These are phyloP conservation scores for Exophiala aquamarina DNA, from an alignment of 2,329 filamentous ascomycete genomes.

Conservation along the genomic window DNA sequence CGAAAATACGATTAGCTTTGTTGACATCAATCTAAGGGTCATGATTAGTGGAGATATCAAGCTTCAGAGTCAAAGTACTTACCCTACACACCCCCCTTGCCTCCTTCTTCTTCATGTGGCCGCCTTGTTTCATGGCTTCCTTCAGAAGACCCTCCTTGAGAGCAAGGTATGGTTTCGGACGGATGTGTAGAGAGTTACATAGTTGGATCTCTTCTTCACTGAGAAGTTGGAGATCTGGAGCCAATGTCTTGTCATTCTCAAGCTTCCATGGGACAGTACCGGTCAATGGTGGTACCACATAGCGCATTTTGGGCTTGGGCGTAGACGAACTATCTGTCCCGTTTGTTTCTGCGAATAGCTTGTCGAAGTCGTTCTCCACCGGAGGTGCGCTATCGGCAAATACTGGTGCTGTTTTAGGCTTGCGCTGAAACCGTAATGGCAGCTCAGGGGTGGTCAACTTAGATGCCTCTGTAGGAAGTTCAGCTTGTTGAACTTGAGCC, in stretches of 20 bases:
- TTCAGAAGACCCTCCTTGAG: slow-evolving; percentile 92
- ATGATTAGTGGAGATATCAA: slow-evolving; percentile 9
- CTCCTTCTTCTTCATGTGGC: slow-evolving; percentile 88
- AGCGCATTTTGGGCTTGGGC: slow-evolving; percentile 48
- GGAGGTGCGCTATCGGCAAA: slow-evolving; percentile 35
- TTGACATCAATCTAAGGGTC: slow-evolving; percentile 69
- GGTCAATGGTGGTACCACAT: slow-evolving; percentile 50
- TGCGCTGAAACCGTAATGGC: slow-evolving; percentile 58
- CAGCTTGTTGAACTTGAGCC: slow-evolving; percentile 66
- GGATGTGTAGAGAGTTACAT: slow-evolving; percentile 78
- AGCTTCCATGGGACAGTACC: slow-evolving; percentile 58
- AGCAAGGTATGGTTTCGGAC: slow-evolving; percentile 91
- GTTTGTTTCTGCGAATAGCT: slow-evolving; percentile 56
- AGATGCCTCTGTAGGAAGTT: slow-evolving; percentile 72
- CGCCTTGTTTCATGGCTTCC: slow-evolving; percentile 86
- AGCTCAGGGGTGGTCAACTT: slow-evolving; percentile 78
- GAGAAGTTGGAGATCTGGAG: slow-evolving; percentile 75
- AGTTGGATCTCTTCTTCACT: slow-evolving; percentile 81
- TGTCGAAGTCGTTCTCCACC: slow-evolving; percentile 53
- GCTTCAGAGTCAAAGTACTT: background rate
- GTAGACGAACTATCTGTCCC: slow-evolving; percentile 38
- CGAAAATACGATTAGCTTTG: slow-evolving; percentile 84
- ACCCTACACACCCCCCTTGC: slow-evolving; percentile 77
- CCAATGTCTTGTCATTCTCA: slow-evolving; percentile 69
- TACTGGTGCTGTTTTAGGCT: slow-evolving; percentile 36